Conservation (phyloP, 176 grass and related monocot species). For the Ensete ventricosum region DNA sequence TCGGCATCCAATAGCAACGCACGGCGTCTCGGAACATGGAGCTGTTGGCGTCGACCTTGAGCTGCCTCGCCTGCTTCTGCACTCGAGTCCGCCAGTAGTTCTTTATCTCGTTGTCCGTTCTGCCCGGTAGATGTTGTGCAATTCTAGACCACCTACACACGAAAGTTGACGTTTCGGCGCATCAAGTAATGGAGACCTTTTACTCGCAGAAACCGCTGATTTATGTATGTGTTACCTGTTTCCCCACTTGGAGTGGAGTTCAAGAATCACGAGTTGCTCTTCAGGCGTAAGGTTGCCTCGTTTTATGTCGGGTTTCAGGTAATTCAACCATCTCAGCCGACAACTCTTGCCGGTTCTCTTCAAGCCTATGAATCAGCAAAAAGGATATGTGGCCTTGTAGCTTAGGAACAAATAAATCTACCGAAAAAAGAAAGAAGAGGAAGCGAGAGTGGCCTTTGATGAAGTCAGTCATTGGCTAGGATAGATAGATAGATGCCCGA, state of each 20-base stretch:
- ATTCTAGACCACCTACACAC: neutral
- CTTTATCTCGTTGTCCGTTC: slow-evolving; percentile 2
- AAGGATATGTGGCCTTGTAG: neutral
- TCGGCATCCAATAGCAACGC: slow-evolving; percentile 3
- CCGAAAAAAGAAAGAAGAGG: neutral
- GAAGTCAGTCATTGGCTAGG: neutral
- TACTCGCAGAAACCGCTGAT: neutral
- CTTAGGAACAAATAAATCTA: neutral
- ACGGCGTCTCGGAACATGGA: neutral
- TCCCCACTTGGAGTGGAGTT: slow-evolving; percentile 7
- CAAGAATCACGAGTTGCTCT: slow-evolving; percentile 1
- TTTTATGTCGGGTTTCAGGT: neutral
- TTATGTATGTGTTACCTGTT: neutral
- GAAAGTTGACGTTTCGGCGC: neutral
- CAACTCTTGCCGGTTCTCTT: slow-evolving; percentile 4
- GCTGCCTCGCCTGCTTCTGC: slow-evolving; percentile 2
- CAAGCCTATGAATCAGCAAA: neutral
- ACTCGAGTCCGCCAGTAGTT: slow-evolving; percentile 2
- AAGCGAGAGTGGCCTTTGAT: neutral
- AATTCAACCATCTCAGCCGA: neutral
- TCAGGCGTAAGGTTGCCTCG: neutral
- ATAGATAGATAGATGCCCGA: neutral
- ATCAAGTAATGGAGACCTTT: neutral
- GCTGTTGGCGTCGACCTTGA: slow-evolving; percentile 6
- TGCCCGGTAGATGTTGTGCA: neutral